Evolutionary conservation across 176 grass and related monocot species (phyloP).

Genomic region (Aegilops sharonensis): DNA sequence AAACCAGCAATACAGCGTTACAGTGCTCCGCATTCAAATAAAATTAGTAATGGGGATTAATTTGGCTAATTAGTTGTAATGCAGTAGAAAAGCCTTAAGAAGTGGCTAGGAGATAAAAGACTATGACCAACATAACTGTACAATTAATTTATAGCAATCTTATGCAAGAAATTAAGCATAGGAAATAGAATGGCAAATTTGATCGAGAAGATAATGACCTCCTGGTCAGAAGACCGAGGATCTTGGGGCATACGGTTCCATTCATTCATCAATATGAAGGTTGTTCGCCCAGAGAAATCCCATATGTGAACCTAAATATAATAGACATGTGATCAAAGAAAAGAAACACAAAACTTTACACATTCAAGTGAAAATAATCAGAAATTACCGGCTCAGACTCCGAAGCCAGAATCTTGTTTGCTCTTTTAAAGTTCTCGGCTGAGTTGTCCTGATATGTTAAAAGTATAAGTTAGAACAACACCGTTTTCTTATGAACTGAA

Average conservation of each 20-base stretch:
- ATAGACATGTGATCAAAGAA: slow-evolving; percentile 16
- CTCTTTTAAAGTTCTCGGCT: slow-evolving; percentile 80
- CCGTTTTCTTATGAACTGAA: neutral
- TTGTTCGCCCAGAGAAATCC: slow-evolving; percentile 92
- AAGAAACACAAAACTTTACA: neutral
- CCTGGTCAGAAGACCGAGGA: slow-evolving; percentile 64
- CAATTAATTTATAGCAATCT: slow-evolving; percentile 3
- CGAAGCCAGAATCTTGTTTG: slow-evolving; percentile 71
- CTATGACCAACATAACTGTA: neutral
- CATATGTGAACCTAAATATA: slow-evolving; percentile 77
- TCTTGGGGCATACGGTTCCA: slow-evolving; percentile 72
- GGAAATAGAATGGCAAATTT: neutral
- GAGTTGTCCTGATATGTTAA: slow-evolving; percentile 70
- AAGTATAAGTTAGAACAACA: neutral
- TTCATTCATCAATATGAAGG: slow-evolving; percentile 84
- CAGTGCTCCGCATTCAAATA: neutral
- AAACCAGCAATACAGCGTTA: neutral
- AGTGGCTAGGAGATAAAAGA: neutral
- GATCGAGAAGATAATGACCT: slow-evolving; percentile 50
- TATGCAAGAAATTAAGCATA: slow-evolving; percentile 13
- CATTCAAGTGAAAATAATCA: slow-evolving; percentile 6
- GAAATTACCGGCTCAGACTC: slow-evolving; percentile 69
- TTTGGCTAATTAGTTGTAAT: neutral
- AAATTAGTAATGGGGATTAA: neutral
- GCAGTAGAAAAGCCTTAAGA: neutral